phyloP scores from a whole-genome alignment of 441 rosid species.

The Gossypium davidsonii region DNA sequence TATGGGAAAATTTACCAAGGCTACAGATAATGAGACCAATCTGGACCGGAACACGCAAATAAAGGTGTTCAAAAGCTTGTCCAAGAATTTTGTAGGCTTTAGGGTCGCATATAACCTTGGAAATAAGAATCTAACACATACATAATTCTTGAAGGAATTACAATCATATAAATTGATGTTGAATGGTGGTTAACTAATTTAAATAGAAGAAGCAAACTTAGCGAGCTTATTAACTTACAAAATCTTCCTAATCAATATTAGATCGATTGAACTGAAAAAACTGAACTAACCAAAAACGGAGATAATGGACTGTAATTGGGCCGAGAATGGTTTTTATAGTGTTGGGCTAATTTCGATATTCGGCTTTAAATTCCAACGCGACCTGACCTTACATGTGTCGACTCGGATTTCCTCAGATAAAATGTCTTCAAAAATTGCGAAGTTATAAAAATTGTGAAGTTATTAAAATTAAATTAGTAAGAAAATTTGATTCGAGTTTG shows the following conservation, averaged over 20 bases:
- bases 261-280: no score
- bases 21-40: background rate
- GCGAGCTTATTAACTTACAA: background rate
- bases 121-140: background rate
- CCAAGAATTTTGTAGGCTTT: background rate
- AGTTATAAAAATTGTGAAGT: background rate
- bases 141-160: background rate
- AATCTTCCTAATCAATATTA: no score
- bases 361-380: background rate
- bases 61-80: background rate
- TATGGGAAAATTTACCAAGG: background rate
- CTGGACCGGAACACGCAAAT: background rate
- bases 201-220: background rate
- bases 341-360: background rate
- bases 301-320: background rate
- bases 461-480: background rate
- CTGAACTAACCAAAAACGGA: background rate
- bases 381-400: background rate
- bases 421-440: background rate
- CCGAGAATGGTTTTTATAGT: background rate
- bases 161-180: no score
- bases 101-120: no score
- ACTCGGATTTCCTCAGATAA: background rate
- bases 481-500: background rate
- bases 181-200: background rate